Evolutionary conservation across 2,329 filamentous ascomycete genomes (phyloP), one percentile per base, ranked within the genome.

Genomic region (Amesomyces nigricolor): DNA sequence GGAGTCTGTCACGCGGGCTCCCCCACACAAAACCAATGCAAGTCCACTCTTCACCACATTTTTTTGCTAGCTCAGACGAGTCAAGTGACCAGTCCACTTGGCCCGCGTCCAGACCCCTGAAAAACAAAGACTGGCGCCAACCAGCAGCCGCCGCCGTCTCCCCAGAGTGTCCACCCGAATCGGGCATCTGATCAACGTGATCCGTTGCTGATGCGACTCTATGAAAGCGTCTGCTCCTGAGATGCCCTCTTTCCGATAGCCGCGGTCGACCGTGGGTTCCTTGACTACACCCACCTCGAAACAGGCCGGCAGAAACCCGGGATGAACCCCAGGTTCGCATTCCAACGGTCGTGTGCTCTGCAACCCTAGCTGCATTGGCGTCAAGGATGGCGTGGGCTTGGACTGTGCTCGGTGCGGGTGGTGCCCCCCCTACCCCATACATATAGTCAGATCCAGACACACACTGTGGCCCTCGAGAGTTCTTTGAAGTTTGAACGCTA

Each of bases 111-210:
- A 39, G 49, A 53, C 44, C 54, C 57, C 54, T 53, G 53, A 29
- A 44, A 10, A 16, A 42, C 35, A 29, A 44, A 10, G 13, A 42
- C 35, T 7, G 44, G 43, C 38, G 47, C 47, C 38, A 57, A 45
- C 40, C 42, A 43, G 49, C 35, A 48, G 44, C 29, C 29, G 32
- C 50, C 39, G 17, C 29, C 37, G 13, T 30, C 40, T n/a, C 5
- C 47, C 47, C 40, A 37, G 42, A 48, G 35, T 38, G 14, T 46
- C 16, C 44, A 26, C 45, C 46, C 50, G 16, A 46, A 52, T 59
- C 49, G 35, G 53, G 53, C 57, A 58, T 56, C 50, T 58, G 57
- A 58, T 58, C 57, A 51, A 47, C 52, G 51, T 35, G 9, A 45
- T 45, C 40, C 50, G 30, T 46, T 47, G 26, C 29, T 17, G 37